A percentile compares a stretch with the other conserved stretches of the same genome.
phyloP scores from a whole-genome alignment of 2,329 filamentous ascomycete species.

The Pseudopithomyces maydicus region DNA sequence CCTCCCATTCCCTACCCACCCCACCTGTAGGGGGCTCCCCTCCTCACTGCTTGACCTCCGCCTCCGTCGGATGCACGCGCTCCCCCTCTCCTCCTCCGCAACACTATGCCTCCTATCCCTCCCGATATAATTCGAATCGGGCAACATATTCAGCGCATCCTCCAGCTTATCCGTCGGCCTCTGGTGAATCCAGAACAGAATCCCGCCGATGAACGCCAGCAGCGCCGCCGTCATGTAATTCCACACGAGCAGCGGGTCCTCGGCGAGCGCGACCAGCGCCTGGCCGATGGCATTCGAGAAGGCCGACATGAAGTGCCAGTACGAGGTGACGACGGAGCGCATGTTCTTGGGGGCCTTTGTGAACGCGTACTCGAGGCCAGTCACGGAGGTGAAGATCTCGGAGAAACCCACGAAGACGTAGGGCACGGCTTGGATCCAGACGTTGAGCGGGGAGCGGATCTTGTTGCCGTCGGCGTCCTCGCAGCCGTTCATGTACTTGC shows the following conservation, averaged over 20 bases:
- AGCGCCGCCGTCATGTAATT: constrained; percentile 71
- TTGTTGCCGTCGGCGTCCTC: constrained; percentile 36
- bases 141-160: constrained; percentile 69
- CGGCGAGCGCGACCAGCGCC: constrained; percentile 65
- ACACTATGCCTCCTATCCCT: constrained; percentile 35
- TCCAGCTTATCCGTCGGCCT: constrained; percentile 68
- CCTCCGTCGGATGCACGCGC: neutral
- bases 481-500: constrained; percentile 60
- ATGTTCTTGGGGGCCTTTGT: constrained; percentile 80
- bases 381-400: constrained; percentile 64
- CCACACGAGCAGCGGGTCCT: constrained; percentile 71
- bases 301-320: constrained; percentile 74
- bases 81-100: constrained; percentile 17
- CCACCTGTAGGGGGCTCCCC: neutral
- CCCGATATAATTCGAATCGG: constrained; percentile 41
- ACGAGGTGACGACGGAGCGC: constrained; percentile 73
- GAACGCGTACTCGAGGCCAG: constrained; percentile 76
- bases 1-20: neutral
- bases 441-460: constrained; percentile 64
- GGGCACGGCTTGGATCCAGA: constrained; percentile 59
- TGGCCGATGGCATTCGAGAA: constrained; percentile 73
- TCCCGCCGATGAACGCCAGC: constrained; percentile 66
- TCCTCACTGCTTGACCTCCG: neutral
- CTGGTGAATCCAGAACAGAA: constrained; percentile 72
- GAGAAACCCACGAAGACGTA: constrained; percentile 61